A percentile compares a stretch with the other conserved stretches of the same genome.
Conservation (phyloP, 176 grass and related monocot genomes). For the Puccinellia tenuiflora region DNA sequence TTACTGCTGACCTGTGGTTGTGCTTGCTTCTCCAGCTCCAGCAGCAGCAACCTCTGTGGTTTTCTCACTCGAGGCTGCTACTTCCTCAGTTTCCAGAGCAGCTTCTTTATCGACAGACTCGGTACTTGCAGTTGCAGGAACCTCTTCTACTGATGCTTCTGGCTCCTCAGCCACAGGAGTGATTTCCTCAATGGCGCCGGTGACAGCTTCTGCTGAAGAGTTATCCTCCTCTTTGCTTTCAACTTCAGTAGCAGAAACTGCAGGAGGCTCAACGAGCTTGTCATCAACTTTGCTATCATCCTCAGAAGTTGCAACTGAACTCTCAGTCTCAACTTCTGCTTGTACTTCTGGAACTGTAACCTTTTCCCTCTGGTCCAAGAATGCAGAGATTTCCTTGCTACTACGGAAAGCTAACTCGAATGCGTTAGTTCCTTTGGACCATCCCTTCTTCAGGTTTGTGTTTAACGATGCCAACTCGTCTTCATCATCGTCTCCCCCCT, state of each 20-base stretch:
- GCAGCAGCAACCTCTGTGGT: constrained; percentile 29
- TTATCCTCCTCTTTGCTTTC: constrained; percentile 23
- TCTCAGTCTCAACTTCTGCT: constrained; percentile 23
- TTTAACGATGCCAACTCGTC: constrained; percentile 46
- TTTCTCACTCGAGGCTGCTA: constrained; percentile 20
- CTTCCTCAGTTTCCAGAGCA: constrained; percentile 10
- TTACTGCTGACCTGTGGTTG: constrained; percentile 56
- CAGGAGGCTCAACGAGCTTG: constrained; percentile 22
- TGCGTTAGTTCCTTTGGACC: constrained; percentile 40
- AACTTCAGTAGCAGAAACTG: constrained; percentile 33
- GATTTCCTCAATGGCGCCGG: not conserved
- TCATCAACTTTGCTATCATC: constrained; percentile 15
- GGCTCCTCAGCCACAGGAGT: not conserved
- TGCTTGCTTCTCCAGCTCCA: constrained; percentile 42
- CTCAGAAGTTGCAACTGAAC: constrained; percentile 18
- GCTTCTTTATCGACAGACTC: constrained; percentile 24
- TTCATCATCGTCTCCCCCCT: constrained; percentile 62
- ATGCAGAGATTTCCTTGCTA: constrained; percentile 66
- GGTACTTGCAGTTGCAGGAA: constrained; percentile 29
- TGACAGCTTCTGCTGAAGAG: constrained; percentile 22
- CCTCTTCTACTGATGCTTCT: constrained; percentile 35
- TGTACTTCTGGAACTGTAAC: constrained; percentile 26
- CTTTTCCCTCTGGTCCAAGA: constrained; percentile 60
- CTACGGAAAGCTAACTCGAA: constrained; percentile 61
- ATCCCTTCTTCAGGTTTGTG: constrained; percentile 50